Evolutionary conservation across 2,329 filamentous ascomycete genomes (phyloP), one percentile per base, ranked within the genome.

Genomic region (Xylaria sp.): DNA sequence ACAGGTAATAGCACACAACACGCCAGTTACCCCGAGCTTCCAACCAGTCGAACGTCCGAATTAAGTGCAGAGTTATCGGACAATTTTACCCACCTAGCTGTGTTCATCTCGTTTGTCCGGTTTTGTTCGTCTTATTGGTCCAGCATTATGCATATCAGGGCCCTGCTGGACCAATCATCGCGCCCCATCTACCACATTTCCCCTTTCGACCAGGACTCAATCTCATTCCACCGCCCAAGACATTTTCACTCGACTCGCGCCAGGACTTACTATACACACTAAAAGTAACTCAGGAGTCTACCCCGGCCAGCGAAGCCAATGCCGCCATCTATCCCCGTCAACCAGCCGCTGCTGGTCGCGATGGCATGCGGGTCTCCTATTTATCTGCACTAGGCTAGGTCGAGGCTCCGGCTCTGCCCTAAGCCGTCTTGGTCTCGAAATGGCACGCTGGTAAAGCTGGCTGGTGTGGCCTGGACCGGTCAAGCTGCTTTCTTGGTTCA

Each of bases 51-150:
- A 15, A 44, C 18, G 18, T 15, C 18, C 13, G 1, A 13, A 44
- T 15, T 44, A 44, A 44, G 18, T 10, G 15, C 41, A 44, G 5
- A 13, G 15, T n/a, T 46, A n/a, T 46, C 41, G 41, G 41, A 46
- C 41, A n/a, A 46, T 5, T 46, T 46, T n/a, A 46, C 10, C 20
- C 23, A 50, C 20, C 58, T 20, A 54, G 18, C 2, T 56, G 41
- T 28, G 60, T 61, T 70, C 65, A 68, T 70, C 55, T 70, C 68
- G 65, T 65, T 65, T 70, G 57, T 44, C 20, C 51, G 34, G 44
- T 8, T 23, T 12, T 2, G 41, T n/a, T 60, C 52, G 48, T 59
- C 34, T 37, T 28, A 70, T 70, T 70, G 68, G 68, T 12, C 51
- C 57, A 50, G 25, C 54, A 59, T 65, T 39, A 39, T 34, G 51